These are phyloP conservation scores for Hansenula anomala DNA, from an alignment of 1,139 yeast genomes.

Conservation along the genomic window DNA sequence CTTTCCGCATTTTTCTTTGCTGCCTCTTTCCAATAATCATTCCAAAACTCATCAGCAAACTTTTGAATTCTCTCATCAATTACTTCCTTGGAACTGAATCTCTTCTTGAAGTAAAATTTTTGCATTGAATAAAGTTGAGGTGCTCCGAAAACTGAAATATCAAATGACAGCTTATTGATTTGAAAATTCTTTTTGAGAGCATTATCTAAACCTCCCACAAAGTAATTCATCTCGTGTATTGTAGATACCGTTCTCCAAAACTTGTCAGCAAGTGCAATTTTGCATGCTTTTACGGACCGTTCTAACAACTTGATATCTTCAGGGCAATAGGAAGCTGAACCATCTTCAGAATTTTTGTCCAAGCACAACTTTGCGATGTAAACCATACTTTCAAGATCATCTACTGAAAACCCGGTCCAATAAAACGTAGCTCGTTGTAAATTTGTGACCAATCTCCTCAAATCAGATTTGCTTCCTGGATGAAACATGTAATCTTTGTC, in stretches of 20 bases:
- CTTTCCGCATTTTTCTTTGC: slow-evolving; percentile 29
- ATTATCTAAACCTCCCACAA: slow-evolving; percentile 39
- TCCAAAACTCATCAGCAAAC: slow-evolving; percentile 44
- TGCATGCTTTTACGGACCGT: slow-evolving; percentile 39
- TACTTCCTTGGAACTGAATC: slow-evolving; percentile 31
- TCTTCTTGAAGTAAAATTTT: slow-evolving; percentile 46
- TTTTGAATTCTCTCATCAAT: slow-evolving; percentile 29
- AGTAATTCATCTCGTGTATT: slow-evolving; percentile 62
- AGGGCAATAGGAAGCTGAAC: slow-evolving; percentile 27
- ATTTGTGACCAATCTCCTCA: slow-evolving; percentile 53
- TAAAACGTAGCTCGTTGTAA: slow-evolving; percentile 64
- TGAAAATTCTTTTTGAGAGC: slow-evolving; percentile 37
- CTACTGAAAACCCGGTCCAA: slow-evolving; percentile 67
- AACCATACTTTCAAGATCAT: slow-evolving; percentile 48
- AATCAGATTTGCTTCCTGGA: slow-evolving; percentile 47
- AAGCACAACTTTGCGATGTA: slow-evolving; percentile 44
- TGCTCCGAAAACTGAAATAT: slow-evolving; percentile 48
- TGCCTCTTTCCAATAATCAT: slow-evolving; percentile 43
- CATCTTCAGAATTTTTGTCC: slow-evolving; percentile 32
- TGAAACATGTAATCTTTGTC: slow-evolving; percentile 72
- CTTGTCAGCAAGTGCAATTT: slow-evolving; percentile 42
- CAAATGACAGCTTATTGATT: slow-evolving; percentile 30
- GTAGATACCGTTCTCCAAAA: slow-evolving; percentile 54
- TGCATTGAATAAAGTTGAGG: slow-evolving; percentile 53
- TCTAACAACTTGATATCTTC: slow-evolving; percentile 37